These are phyloP conservation scores for Styphnolobium japonicum DNA, from an alignment of 306 rosid species.

Conservation along the genomic window DNA sequence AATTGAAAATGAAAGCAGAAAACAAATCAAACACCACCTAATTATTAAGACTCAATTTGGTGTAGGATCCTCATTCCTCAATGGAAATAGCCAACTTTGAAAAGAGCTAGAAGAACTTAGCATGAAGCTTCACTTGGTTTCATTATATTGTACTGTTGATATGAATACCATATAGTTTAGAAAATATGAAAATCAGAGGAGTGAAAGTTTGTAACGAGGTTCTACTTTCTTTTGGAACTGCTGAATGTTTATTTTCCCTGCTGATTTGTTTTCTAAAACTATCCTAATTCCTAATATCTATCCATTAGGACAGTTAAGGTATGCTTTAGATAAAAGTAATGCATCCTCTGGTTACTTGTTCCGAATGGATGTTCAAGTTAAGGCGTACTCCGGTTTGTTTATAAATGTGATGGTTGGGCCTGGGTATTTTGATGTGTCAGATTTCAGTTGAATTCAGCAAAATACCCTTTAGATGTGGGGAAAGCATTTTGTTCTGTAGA, in stretches of 20 bases:
- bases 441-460: no score
- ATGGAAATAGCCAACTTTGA: slow-evolving; percentile 1
- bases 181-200: not conserved
- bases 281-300: no score
- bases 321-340: no score
- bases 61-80: slow-evolving; percentile 7
- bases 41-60: slow-evolving; percentile 12
- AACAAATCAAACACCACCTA: no score
- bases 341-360: no score
- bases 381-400: no score
- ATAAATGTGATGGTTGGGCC: no score
- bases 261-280: not conserved
- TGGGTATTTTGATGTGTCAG: no score
- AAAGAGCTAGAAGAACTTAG: not conserved
- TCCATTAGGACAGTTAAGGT: no score
- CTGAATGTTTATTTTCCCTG: not conserved
- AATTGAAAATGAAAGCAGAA: no score
- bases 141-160: slow-evolving; percentile 21
- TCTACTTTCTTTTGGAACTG: not conserved
- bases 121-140: slow-evolving; percentile 3
- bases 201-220: not conserved
- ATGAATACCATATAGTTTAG: not conserved
- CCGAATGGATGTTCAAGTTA: no score
- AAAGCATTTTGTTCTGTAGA: not conserved
- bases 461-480: not conserved